Evolutionary conservation across 805 yeast species (phyloP).

Genomic region (Crinitomyces ghanaensis): DNA sequence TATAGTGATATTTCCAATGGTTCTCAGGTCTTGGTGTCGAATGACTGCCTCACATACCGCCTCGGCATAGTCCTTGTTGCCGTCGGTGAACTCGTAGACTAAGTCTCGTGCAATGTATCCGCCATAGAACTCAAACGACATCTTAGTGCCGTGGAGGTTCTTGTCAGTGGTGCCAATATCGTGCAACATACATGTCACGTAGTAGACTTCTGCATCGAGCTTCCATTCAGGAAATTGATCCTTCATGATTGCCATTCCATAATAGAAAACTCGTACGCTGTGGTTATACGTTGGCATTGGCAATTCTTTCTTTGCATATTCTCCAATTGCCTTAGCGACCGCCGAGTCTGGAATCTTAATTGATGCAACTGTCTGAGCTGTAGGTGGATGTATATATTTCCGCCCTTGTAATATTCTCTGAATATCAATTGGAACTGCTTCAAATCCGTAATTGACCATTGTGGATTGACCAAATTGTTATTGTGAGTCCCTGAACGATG

Average conservation of each 20-base stretch:
- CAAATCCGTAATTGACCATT: constrained; percentile 9
- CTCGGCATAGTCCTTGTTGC: constrained; percentile 14
- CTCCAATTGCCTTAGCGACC: constrained; percentile 7
- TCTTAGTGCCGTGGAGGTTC: constrained; percentile 12
- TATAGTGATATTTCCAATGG: constrained; percentile 13
- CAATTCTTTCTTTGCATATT: constrained; percentile 8
- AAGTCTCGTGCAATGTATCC: constrained; percentile 15
- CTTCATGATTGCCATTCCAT: constrained; percentile 12
- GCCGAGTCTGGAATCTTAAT: constrained; percentile 4
- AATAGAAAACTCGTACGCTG: constrained; percentile 10
- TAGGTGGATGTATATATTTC: constrained; percentile 3
- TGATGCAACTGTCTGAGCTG: constrained; percentile 1
- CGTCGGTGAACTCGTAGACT: constrained; percentile 7
- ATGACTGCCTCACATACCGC: constrained; percentile 17
- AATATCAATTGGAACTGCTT: constrained; percentile 8
- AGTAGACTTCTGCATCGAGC: constrained; percentile 12
- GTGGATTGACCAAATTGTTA: no score
- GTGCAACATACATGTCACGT: constrained; percentile 14
- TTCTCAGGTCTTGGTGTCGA: constrained; percentile 17
- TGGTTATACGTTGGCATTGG: constrained; percentile 11
- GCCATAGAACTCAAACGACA: constrained; percentile 19
- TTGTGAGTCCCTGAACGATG: no score
- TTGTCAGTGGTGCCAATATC: constrained; percentile 17
- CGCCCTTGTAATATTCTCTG: constrained; percentile 4
- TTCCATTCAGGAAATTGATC: constrained; percentile 16